Base-by-base conservation (phyloP, 2,329 filamentous ascomycete genomes). In the Curvularia spicifera region DNA sequence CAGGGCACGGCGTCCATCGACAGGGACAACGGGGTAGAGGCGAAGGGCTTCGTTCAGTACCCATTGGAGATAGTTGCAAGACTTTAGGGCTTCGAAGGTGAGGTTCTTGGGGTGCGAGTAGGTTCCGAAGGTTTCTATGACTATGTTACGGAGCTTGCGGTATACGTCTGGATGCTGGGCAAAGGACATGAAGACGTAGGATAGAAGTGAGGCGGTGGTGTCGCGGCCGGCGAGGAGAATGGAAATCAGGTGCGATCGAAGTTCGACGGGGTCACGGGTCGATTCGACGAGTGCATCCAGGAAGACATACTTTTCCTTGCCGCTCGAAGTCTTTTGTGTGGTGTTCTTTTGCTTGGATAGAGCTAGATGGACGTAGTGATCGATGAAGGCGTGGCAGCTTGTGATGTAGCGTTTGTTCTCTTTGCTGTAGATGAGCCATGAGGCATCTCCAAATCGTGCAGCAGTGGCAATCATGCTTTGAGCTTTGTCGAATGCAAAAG, bases 191-290 rank as follows among this genome's bases (percentile, higher is more conserved):
- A 96, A 83, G 44, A 87, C 82, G 87, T 91, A 97, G 0, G 88
- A 90, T 0, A 97, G 83, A 0, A 91, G 90, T 1, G 83, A 85
- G 31, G 93, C 92, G 0, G 93, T 97, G 15, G 93, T 96, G 75
- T 97, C 93, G 40, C 91, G 85, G 7, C 91, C 92, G 1, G 93
- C 93, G 7, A 97, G 84, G 2, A 97, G 84, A 20, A 97, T 86
- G 45, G 89, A 88, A 13, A 95, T 84, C 46, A 96, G 81, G 76
- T 97, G 92, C 75, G 96, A 91, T 31, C 92, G 90, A 15, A 97
- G 83, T 2, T 93, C 85, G 47, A 83, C 83, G 26, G 78, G 75
- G 57, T 83, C 78, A 39, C 89, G 85, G 0, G 92, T 96, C 76
- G 90, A 91, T 49, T 85, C 83, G 43, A 90, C 91, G 1, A 97